These are phyloP conservation scores for Coemansia sp. DNA, from an alignment of 192 early-diverging fungal genomes.

Conservation along the genomic window DNA sequence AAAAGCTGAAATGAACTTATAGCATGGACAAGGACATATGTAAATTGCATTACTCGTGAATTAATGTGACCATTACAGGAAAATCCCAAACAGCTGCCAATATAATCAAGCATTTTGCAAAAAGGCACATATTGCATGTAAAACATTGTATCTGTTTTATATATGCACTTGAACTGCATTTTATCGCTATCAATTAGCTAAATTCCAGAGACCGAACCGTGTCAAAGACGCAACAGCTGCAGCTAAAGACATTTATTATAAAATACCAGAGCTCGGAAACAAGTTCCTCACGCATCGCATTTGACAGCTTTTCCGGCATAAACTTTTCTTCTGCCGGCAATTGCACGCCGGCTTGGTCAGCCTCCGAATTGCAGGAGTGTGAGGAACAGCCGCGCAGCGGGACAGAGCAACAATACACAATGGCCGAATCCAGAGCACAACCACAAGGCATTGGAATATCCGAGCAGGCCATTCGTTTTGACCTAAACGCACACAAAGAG, in stretches of 20 bases:
- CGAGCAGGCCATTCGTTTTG: conserved; percentile 1
- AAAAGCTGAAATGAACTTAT: background rate
- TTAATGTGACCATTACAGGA: background rate
- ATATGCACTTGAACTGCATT: conserved; percentile 12
- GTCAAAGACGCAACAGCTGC: background rate
- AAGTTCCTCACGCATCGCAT: background rate
- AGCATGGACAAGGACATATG: background rate
- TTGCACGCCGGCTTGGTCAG: background rate
- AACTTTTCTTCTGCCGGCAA: background rate
- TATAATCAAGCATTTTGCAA: background rate
- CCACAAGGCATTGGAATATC: background rate
- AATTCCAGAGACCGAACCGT: background rate
- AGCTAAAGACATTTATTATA: background rate
- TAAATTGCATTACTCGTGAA: background rate
- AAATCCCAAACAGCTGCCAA: background rate
- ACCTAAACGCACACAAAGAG: background rate
- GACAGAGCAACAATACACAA: background rate
- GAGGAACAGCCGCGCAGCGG: background rate
- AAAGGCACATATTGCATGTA: conserved; percentile 11
- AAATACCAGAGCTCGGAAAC: background rate
- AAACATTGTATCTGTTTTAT: conserved; percentile 1
- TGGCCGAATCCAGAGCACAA: background rate
- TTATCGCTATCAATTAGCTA: background rate
- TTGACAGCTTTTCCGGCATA: background rate
- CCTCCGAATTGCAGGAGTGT: background rate